These are phyloP conservation scores for Meyerozyma carpophila DNA, from an alignment of 1,139 yeast genomes.

Conservation along the genomic window DNA sequence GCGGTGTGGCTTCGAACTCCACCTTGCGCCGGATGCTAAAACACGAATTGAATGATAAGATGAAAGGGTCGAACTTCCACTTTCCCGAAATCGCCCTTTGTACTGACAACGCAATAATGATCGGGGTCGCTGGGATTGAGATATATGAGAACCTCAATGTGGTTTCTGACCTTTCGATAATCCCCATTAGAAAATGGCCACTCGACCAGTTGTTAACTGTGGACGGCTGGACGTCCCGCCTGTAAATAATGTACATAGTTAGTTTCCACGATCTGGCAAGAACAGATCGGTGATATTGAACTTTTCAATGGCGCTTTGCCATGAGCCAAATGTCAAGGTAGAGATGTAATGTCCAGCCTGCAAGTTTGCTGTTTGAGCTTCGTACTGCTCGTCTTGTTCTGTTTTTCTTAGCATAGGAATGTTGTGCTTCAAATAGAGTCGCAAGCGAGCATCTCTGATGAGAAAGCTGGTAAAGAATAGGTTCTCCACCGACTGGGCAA, in stretches of 20 bases:
- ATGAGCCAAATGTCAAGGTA: constrained; percentile 58
- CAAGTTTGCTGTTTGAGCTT: constrained; percentile 12
- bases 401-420: constrained; percentile 26
- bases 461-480: constrained; percentile 78
- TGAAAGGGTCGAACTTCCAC: constrained; percentile 25
- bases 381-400: constrained; percentile 12
- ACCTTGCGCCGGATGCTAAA: constrained; percentile 49
- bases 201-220: constrained; percentile 41
- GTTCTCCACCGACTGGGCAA: constrained; percentile 77
- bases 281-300: constrained; percentile 51
- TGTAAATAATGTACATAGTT: constrained; percentile 4
- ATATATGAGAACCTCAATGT: constrained; percentile 52
- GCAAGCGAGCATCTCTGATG: constrained; percentile 63
- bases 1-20: constrained; percentile 86
- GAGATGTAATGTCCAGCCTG: constrained; percentile 59
- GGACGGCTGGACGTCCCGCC: constrained; percentile 42
- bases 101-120: constrained; percentile 95
- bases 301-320: constrained; percentile 49
- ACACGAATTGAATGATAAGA: constrained; percentile 19
- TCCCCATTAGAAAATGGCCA: constrained; percentile 77
- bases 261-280: constrained; percentile 35
- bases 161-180: constrained; percentile 45
- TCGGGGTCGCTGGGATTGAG: constrained; percentile 95
- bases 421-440: constrained; percentile 39
- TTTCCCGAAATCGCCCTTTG: constrained; percentile 74